Evolutionary conservation across 257 asterid genomes (phyloP).

Genomic region (Solanum verrucosum): DNA sequence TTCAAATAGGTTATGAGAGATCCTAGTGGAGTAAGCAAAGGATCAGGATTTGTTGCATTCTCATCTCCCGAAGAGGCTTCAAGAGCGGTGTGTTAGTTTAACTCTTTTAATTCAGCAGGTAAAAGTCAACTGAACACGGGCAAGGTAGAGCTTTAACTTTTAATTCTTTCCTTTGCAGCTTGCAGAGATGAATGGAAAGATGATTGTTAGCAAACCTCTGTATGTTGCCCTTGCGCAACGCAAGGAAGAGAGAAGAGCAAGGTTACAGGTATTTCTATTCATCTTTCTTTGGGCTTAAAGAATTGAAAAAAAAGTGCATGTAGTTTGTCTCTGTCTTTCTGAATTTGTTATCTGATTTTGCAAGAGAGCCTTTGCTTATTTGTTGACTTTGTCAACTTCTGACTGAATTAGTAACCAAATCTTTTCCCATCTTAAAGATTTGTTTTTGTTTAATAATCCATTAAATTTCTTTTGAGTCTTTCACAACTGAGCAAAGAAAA

Average conservation of each 20-base stretch:
- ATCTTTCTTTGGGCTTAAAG: background rate
- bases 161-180: constrained; percentile 28
- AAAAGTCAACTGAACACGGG: background rate
- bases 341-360: background rate
- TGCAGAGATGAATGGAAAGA: constrained; percentile 82
- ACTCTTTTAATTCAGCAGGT: background rate
- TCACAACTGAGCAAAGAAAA: background rate
- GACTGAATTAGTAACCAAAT: background rate
- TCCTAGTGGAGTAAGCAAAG: constrained; percentile 80
- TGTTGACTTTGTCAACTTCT: background rate
- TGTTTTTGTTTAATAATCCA: background rate
- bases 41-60: constrained; percentile 96
- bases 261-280: constrained; percentile 54
- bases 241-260: constrained; percentile 90
- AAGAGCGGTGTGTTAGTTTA: constrained; percentile 53
- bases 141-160: background rate
- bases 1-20: constrained; percentile 76
- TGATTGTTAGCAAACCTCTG: constrained; percentile 73
- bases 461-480: background rate
- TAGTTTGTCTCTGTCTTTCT: background rate
- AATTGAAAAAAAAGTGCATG: background rate
- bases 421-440: background rate
- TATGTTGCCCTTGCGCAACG: constrained; percentile 93
- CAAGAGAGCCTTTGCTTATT: background rate
- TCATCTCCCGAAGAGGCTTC: constrained; percentile 85